Evolutionary conservation across 2,329 filamentous ascomycete genomes (phyloP).

Genomic region (Huntiella abstrusa): DNA sequence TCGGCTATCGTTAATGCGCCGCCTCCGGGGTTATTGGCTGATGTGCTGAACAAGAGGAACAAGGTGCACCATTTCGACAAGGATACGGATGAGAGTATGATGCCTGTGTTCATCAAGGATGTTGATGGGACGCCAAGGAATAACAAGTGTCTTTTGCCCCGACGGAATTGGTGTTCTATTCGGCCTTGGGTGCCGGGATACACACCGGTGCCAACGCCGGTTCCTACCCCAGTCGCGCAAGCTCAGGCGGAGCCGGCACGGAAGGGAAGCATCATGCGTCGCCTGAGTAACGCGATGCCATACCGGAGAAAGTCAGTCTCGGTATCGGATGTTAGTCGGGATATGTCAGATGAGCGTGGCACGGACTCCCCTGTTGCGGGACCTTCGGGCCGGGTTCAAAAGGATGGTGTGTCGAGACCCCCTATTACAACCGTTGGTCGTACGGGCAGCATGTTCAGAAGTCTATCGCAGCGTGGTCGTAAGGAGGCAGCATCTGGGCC

Average conservation of each 20-base stretch:
- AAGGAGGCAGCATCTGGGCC: neutral
- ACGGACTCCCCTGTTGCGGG: neutral
- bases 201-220: constrained; percentile 54
- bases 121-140: constrained; percentile 80
- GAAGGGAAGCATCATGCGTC: constrained; percentile 20
- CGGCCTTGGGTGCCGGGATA: constrained; percentile 60
- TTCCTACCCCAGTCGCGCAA: constrained; percentile 20
- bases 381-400: neutral
- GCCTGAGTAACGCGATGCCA: constrained; percentile 22
- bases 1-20: constrained; percentile 90
- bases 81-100: constrained; percentile 87
- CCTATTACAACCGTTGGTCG: constrained; percentile 24
- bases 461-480: constrained; percentile 19
- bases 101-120: constrained; percentile 76
- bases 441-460: constrained; percentile 16
- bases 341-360: neutral
- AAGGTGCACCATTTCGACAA: constrained; percentile 54
- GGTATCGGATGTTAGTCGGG: constrained; percentile 17
- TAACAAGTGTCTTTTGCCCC: constrained; percentile 74
- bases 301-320: constrained; percentile 9
- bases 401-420: constrained; percentile 21
- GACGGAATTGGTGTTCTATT: constrained; percentile 92
- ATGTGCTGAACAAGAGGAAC: constrained; percentile 85
- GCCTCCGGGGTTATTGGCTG: constrained; percentile 69
- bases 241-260: constrained; percentile 21